Evolutionary conservation across 257 asterid species (phyloP).

Genomic region (Solanum arcanum): DNA sequence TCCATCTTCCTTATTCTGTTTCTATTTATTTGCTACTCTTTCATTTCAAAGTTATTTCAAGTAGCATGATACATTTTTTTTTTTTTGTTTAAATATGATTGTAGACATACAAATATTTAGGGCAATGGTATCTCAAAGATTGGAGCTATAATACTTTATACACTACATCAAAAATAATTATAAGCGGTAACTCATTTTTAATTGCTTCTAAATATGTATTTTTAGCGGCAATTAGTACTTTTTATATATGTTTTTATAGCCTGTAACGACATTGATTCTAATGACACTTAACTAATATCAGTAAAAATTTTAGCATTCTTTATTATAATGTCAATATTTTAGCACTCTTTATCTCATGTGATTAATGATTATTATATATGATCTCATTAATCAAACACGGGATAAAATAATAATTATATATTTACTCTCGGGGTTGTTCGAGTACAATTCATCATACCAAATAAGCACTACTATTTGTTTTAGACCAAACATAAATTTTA

Average conservation of each 20-base stretch:
- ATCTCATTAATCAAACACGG: neutral
- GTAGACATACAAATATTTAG: neutral
- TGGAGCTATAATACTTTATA: neutral
- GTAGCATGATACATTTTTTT: neutral
- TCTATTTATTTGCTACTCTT: neutral
- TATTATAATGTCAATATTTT: no score
- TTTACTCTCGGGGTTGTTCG: neutral
- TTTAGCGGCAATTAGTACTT: no score
- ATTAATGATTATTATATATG: neutral
- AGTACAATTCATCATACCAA: neutral
- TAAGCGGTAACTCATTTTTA: no score
- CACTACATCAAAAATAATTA: no score
- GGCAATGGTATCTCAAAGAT: neutral
- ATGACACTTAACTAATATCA: no score
- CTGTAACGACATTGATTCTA: no score
- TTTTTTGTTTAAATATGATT: no score
- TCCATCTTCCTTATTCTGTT: neutral
- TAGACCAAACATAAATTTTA: neutral
- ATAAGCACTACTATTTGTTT: neutral
- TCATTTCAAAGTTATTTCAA: neutral
- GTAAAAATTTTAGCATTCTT: fast-evolving
- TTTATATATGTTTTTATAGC: no score
- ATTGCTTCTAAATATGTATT: no score
- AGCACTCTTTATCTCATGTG: neutral
- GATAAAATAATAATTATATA: no score